Evolutionary conservation across 805 yeast species (phyloP).

Genomic region (Zygotorulaspora sp.): DNA sequence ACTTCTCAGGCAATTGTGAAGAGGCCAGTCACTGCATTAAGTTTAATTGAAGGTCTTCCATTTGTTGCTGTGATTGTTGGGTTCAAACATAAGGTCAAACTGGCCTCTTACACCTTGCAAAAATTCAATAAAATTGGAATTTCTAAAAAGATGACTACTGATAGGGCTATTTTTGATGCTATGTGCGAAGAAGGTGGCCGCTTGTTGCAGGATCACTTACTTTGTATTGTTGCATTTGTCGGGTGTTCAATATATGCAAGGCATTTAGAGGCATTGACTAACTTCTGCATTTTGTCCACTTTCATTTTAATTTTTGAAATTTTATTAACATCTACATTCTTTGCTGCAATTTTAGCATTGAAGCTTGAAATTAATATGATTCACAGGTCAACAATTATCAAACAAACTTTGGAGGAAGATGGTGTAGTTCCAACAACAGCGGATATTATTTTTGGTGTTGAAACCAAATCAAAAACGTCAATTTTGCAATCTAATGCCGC

Average conservation of each 20-base stretch:
- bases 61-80: constrained; percentile 90
- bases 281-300: constrained; percentile 73
- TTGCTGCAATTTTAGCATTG: constrained; percentile 73
- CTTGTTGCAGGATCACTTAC: constrained; percentile 64
- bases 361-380: constrained; percentile 85
- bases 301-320: constrained; percentile 67
- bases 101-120: constrained; percentile 56
- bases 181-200: constrained; percentile 37
- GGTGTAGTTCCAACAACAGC: constrained; percentile 77
- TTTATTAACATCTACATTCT: constrained; percentile 70
- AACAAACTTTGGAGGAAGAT: constrained; percentile 82
- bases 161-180: constrained; percentile 34
- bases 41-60: constrained; percentile 86
- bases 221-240: constrained; percentile 65
- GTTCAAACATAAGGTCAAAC: constrained; percentile 74
- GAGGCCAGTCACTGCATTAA: constrained; percentile 60
- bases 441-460: constrained; percentile 48
- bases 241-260: constrained; percentile 59
- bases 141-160: constrained; percentile 28
- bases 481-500: constrained; percentile 37
- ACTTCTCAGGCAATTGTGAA: constrained; percentile 54
- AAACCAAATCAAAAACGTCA: constrained; percentile 19
- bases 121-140: constrained; percentile 34
- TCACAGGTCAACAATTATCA: constrained; percentile 70
- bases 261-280: constrained; percentile 67